These are phyloP conservation scores for Piper longum DNA, from an alignment of 164 flowering plant species.

Conservation along the genomic window DNA sequence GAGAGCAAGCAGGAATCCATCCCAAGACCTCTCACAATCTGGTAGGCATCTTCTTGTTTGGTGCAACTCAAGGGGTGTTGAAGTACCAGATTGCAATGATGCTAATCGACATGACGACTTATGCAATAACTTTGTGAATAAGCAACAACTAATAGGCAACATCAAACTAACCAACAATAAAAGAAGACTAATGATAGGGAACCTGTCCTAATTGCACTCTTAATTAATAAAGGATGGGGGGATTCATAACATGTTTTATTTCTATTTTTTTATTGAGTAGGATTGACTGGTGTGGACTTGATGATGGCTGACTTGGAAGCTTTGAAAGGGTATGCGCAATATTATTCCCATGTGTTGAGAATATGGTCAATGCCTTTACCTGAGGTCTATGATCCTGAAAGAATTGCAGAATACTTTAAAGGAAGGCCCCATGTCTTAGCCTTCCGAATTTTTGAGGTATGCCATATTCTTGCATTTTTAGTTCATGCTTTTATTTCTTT, in stretches of 20 bases:
- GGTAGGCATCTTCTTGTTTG: no score
- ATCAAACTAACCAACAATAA: no score
- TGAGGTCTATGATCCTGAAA: conserved; percentile 66
- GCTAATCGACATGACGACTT: no score
- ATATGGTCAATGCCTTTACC: conserved; percentile 90
- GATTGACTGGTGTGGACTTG: conserved; percentile 67
- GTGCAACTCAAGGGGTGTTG: no score
- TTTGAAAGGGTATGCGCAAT: conserved; percentile 55
- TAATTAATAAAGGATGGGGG: no score
- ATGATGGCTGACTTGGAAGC: conserved; percentile 83
- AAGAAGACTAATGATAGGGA: no score
- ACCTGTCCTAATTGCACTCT: no score
- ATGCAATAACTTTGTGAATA: no score
- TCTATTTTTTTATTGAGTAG: conserved; percentile 31
- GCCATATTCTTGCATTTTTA: conserved; percentile 1
- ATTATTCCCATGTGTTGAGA: conserved; percentile 37
- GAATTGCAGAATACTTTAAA: conserved; percentile 57
- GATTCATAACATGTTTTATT: background rate
- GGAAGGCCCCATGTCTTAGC: conserved; percentile 83
- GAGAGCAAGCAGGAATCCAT: no score
- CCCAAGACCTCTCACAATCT: no score
- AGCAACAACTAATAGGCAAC: no score
- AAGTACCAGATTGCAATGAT: no score
- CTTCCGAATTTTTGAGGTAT: conserved; percentile 82
- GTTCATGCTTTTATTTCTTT: background rate